Percentiles rank a stretch among this genome's conserved stretches.
Conservation (phyloP, 805 yeast genomes). For the Brettanomyces sp. region DNA sequence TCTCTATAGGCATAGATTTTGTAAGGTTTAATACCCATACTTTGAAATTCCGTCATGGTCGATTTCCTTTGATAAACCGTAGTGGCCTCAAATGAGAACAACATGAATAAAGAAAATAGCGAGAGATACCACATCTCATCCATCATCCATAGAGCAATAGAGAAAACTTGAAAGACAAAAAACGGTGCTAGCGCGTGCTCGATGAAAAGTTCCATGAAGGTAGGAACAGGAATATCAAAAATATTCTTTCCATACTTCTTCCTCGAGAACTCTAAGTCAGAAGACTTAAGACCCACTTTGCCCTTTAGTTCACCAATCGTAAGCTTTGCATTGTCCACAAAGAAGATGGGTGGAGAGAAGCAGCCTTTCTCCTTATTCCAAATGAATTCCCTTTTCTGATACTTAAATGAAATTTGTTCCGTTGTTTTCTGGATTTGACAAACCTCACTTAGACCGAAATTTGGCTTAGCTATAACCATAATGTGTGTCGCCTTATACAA, state of each 20-base stretch:
- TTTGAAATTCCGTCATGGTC: slow-evolving; percentile 90
- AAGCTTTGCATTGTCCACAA: slow-evolving; percentile 58
- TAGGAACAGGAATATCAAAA: slow-evolving; percentile 93
- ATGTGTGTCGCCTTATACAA: slow-evolving; percentile 63
- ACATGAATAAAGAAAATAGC: slow-evolving; percentile 82
- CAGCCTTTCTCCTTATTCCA: slow-evolving; percentile 41
- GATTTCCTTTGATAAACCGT: slow-evolving; percentile 93
- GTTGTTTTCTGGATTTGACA: slow-evolving; percentile 46
- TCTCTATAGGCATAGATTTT: slow-evolving; percentile 65
- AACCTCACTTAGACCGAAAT: slow-evolving; percentile 80
- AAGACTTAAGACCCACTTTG: slow-evolving; percentile 24
- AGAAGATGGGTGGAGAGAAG: slow-evolving; percentile 78
- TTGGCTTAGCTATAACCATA: slow-evolving; percentile 71
- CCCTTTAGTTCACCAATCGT: slow-evolving; percentile 47
- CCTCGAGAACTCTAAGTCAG: slow-evolving; percentile 26
- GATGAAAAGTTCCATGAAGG: slow-evolving; percentile 81
- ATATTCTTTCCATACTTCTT: slow-evolving; percentile 75
- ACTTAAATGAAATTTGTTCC: slow-evolving; percentile 60
- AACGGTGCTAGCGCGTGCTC: slow-evolving; percentile 99
- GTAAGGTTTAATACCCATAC: slow-evolving; percentile 95
- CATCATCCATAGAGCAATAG: slow-evolving; percentile 91
- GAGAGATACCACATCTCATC: slow-evolving; percentile 97
- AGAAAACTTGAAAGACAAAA: slow-evolving; percentile 92
- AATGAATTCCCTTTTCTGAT: slow-evolving; percentile 87
- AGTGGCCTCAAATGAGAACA: slow-evolving; percentile 86